phyloP scores from a whole-genome alignment of 2,329 filamentous ascomycete species.

The Xenoacremonium recifei region DNA sequence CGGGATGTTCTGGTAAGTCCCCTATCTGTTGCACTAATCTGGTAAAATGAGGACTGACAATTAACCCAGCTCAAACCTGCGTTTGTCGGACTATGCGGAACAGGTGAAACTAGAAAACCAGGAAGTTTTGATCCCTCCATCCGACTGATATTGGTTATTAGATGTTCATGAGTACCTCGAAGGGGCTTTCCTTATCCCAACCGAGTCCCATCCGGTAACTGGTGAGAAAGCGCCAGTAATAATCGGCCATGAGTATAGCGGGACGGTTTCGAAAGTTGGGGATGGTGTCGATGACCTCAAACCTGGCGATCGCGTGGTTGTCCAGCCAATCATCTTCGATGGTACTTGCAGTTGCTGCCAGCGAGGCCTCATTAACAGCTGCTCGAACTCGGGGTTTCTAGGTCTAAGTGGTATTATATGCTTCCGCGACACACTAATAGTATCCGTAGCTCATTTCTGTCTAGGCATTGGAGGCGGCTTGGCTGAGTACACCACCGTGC shows the following conservation, averaged over 20 bases:
- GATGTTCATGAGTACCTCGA: neutral
- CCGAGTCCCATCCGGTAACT: neutral
- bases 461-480: neutral
- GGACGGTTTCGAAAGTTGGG: neutral
- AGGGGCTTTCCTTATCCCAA: neutral
- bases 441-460: no score
- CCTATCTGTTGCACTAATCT: neutral
- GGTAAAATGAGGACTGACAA: no score
- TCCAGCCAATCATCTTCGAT: neutral
- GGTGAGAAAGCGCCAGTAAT: neutral
- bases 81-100: no score
- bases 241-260: neutral
- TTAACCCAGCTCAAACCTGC: no score
- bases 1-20: neutral
- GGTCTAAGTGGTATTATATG: no score
- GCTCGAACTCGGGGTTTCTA: neutral
- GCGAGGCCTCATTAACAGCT: neutral
- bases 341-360: neutral
- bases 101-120: no score
- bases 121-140: no score
- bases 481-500: neutral
- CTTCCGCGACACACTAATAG: no score
- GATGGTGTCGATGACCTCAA: neutral
- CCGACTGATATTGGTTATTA: no score
- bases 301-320: neutral